These are phyloP conservation scores for Erysiphe pisi DNA, from an alignment of 2,329 filamentous ascomycete species.

Conservation along the genomic window DNA sequence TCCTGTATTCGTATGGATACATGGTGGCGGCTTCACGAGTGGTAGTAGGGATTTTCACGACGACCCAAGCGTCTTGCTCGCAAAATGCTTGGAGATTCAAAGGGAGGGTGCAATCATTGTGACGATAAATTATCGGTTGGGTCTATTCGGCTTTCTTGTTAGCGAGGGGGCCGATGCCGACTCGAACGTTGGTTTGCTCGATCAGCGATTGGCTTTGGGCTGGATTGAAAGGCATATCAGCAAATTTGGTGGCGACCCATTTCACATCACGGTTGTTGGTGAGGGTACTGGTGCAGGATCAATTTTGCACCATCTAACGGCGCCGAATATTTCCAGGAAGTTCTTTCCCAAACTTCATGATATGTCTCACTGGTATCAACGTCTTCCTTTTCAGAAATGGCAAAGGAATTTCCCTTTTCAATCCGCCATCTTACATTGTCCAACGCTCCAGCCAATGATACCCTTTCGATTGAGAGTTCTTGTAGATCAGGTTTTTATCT, in stretches of 20 bases:
- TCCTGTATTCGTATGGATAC: slow-evolving; percentile 23
- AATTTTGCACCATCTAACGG: slow-evolving; percentile 47
- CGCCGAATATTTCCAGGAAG: slow-evolving; percentile 34
- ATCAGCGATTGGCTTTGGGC: slow-evolving; percentile 47
- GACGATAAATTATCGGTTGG: slow-evolving; percentile 37
- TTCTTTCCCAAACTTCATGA: not conserved
- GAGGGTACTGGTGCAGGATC: slow-evolving; percentile 45
- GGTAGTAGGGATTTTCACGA: slow-evolving; percentile 38
- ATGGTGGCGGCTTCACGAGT: slow-evolving; percentile 39
- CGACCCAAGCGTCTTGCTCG: slow-evolving; percentile 38
- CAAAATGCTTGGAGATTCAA: slow-evolving; percentile 32
- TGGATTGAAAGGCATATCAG: slow-evolving; percentile 48
- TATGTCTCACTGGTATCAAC: slow-evolving; percentile 36
- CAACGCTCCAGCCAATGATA: slow-evolving; percentile 29
- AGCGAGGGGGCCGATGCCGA: slow-evolving; percentile 40
- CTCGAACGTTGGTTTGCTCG: slow-evolving; percentile 44
- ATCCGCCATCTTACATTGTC: slow-evolving; percentile 37
- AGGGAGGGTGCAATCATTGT: slow-evolving; percentile 37
- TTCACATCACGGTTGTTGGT: slow-evolving; percentile 44
- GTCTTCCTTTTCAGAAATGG: not conserved
- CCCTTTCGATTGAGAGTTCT: not conserved
- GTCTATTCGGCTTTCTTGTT: slow-evolving; percentile 35
- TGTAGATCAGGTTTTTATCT: not conserved
- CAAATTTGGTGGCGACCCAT: slow-evolving; percentile 45
- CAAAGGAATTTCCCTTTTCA: slow-evolving; percentile 36